Base-by-base conservation (phyloP, 768 basidiomycete genomes). In the Kwoniella sp. region DNA sequence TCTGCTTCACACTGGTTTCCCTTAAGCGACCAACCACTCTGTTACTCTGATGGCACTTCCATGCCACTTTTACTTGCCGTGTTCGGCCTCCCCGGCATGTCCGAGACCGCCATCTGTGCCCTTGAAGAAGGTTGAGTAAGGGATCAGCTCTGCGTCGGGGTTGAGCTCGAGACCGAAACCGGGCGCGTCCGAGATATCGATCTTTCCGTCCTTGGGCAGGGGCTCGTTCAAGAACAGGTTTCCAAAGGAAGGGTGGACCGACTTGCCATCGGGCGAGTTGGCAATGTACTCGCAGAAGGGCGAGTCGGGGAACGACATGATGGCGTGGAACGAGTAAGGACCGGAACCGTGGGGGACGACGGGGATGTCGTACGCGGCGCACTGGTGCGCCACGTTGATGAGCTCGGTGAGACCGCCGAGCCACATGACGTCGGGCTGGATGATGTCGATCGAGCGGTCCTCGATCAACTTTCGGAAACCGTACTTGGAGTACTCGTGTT, bases 341-440 rank as follows among this genome's bases (percentile, higher is more conserved):
- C 84, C 84, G 13, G 81, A 82, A 31, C 84, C 84, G 71, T 84
- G 84, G 7, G 84, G 84, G 20, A 84, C 83, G 51, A 85, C 83
- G 26, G 83, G 83, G 52, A 85, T 83, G 69, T 85, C 84, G 70
- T 85, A 84, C 15, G 83, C 83, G 2, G 81, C 1, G 83, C 83
- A 70, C 82, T 81, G 29, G 65, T 71, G 52, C 26, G 52, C 76
- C 37, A 81, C 80, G 58, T 80, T 81, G 72, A 81, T 78, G 31
- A 81, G 71, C 66, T 81, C 80, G 48, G 80, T 81, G 48, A 81
- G 61, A 45, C 80, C 80, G 30, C 80, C 79, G 23, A 81, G 65
- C 79, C 81, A 81, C 81, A 81, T 81, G 26, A 81, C 78, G 60
- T 82, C 82, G 2, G 82, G 81, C 64, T 82, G 82, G 59, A 82